Evolutionary conservation across 495 filamentous ascomycete species (phyloP).

Genomic region (Penicillium cinerascens): DNA sequence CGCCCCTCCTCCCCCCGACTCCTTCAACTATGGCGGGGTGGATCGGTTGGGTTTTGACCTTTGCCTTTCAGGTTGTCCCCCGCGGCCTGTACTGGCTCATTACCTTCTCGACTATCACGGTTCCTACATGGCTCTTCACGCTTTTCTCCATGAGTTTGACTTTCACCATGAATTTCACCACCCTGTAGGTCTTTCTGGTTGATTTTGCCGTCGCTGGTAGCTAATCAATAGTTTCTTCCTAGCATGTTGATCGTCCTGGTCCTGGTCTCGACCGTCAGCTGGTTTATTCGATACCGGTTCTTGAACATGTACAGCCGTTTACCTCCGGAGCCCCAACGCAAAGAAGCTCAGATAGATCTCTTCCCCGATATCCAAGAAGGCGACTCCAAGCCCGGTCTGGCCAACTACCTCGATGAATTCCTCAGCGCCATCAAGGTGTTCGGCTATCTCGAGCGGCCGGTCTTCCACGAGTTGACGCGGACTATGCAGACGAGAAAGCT

Average conservation of each 20-base stretch:
- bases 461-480: conserved; percentile 94
- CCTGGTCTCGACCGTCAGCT: conserved; percentile 76
- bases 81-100: conserved; percentile 76
- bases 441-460: conserved; percentile 91
- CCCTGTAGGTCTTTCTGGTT: conserved; percentile 56
- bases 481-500: conserved; percentile 98
- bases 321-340: conserved; percentile 90
- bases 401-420: conserved; percentile 96
- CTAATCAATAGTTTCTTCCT: conserved; percentile 5
- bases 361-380: conserved; percentile 91
- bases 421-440: conserved; percentile 99
- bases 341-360: conserved; percentile 90
- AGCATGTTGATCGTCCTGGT: conserved; percentile 75
- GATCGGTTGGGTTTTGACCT: conserved; percentile 41
- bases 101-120: conserved; percentile 80
- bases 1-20: conserved; percentile 27
- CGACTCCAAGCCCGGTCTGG: conserved; percentile 82
- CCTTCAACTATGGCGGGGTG: conserved; percentile 46
- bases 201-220: background rate
- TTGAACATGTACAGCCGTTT: conserved; percentile 93
- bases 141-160: conserved; percentile 94
- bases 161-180: conserved; percentile 97
- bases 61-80: conserved; percentile 56
- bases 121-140: conserved; percentile 87
- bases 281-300: conserved; percentile 90